Evolutionary conservation across 441 rosid genomes (phyloP), one percentile per base, ranked within the genome.

Genomic region (Populus hybrid): DNA sequence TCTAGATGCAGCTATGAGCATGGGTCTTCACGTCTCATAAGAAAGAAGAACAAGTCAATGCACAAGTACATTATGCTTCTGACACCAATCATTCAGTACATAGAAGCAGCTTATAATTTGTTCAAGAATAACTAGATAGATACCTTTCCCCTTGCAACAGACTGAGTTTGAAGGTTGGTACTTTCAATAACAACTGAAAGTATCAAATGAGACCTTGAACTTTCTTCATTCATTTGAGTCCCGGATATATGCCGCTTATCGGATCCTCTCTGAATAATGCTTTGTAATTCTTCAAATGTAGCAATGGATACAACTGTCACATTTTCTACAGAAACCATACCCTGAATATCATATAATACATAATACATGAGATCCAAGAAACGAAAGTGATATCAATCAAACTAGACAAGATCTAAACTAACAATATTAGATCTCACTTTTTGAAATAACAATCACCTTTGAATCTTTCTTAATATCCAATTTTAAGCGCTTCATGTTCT

Each of bases 191-290:
- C 86, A 75, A 96, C 78, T 11, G 98, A 96, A 85, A 96, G 91
- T 82, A 96, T 86, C 79, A 94, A 69, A 84, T 96, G 99, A 72
- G 99, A 96, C 81, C 99, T 91, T 38, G 97, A 96, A 80, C 98
- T 96, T 84, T 96, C 95, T 80, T 90, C 97, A 81, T 96, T 96
- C 99, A 96, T 94, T 50, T 89, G 94, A 74, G 99, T 96, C 78
- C 93, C 98, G 59, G 94, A 90, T 11, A 87, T 92, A 82, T 94
- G 99, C 38, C 99, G 79, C 76, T 76, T 90, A 72, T 94, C 98
- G 65, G 94, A 92, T 77, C 99, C 99, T 78, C 87, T 86, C 77
- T 90, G 90, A 76, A 94, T 89, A 74, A 96, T 92, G 70, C 67
- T 80, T 71, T 89, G 87, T 50, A 96, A 74, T 82, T 94, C 98